Base-by-base conservation (phyloP, 495 filamentous ascomycete species). In the Recurvomyces mirabilis region DNA sequence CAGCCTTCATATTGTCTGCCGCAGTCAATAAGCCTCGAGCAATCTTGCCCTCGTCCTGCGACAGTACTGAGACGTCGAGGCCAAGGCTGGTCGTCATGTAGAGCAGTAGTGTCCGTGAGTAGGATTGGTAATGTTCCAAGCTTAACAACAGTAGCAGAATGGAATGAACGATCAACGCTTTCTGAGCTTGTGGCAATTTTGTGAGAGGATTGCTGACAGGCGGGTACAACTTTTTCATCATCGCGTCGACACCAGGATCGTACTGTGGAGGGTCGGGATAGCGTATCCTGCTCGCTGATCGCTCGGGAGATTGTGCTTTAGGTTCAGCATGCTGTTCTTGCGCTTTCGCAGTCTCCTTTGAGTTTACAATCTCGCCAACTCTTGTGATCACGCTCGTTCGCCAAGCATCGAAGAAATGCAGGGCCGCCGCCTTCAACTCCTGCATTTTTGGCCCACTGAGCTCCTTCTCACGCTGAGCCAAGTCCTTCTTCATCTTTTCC, bases 11-110 rank as follows among this genome's bases (percentile, higher is more conserved):
- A 21, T 78, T 72, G 45, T 83, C 72, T 29, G 83, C 79, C 19
- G 79, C 76, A 51, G 82, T 71, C 0, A 93, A 70, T 3, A 95
- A 63, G 1, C 78, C 83, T 35, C 75, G 71, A 0, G 85, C 82
- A 11, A 93, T 51, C 21, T 62, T 59, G 17, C 48, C 47, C 35
- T 67, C 64, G 31, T 64, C 61, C 14, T 55, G 52, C 12, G 60
- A 56, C 5, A 67, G 40, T 21, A 56, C 43, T 0, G 47, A 42
- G 38, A 61, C 45, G 3, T 46, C 22, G 11, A 67, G 57, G 3
- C 51, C 36, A 4, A 67, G 51, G 17, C 55, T 61, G 23, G 48
- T 58, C 5, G 54, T 47, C n/a, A 65, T 43, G 28, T 63, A 36
- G 4, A 65, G 48, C 0, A 65, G 58, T 21, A 67, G 47, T 15